Evolutionary conservation across 2,329 filamentous ascomycete genomes (phyloP), one percentile per base, ranked within the genome.

Genomic region (Ceratocystis variospora): DNA sequence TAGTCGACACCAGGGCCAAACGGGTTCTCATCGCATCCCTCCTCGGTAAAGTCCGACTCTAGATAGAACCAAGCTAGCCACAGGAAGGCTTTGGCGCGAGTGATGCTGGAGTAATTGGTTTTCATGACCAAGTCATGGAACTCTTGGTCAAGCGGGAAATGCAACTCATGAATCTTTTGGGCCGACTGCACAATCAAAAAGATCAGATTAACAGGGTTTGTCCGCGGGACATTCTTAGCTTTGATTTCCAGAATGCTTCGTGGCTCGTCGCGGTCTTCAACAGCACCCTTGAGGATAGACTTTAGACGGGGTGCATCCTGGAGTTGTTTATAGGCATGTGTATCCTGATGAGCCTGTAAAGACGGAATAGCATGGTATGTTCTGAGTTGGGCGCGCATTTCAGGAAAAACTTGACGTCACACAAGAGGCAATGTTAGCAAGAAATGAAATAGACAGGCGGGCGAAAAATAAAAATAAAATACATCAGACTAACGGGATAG

Each of bases 51-150:
- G 74, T 96, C 90, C 33, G 92, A 96, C 74, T 99, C 94, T 19
- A 99, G 82, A 73, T 99, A 97, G 80, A 94, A 96, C 94, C 94
- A 99, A 86, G 99, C 95, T 69, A 99, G 79, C 94, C 94, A 99
- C 22, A 99, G 78, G 71, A 99, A 99, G 0, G 93, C 93, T 57
- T 79, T 86, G 0, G 94, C 92, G 69, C 94, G 84, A 69, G 90
- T 96, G 70, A 80, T 78, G 75, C 92, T 97, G 67, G 87, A 90
- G 68, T 90, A 82, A 28, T 89, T 87, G 1, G 87, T 87, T 73
- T 90, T 87, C 92, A 97, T 97, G 71, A 99, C 87, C 17, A 99
- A 82, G 72, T 99, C 94, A 75, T 96, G 96, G 75, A 99, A 97
- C 75, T 99, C 94, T 70, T 87, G 84, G 0, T 86, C 85, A 5